Conservation (phyloP, 2,329 filamentous ascomycete genomes). For the Alternaria alternata region DNA sequence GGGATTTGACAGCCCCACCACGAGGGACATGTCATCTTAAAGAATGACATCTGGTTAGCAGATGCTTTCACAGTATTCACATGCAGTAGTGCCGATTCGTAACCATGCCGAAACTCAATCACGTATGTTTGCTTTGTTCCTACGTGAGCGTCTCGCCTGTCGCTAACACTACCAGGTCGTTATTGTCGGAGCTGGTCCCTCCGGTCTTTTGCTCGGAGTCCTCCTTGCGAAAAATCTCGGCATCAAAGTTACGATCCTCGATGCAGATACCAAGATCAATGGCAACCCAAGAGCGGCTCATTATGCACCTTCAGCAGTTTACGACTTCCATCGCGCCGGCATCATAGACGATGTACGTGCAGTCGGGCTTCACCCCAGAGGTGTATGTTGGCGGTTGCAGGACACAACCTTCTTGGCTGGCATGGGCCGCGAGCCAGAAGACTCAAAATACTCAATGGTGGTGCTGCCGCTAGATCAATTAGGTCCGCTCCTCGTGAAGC, state of each 20-base stretch:
- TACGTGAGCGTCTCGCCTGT: not conserved
- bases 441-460: slow-evolving; percentile 38
- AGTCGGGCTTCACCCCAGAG: slow-evolving; percentile 53
- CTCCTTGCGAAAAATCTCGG: slow-evolving; percentile 61
- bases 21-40: slow-evolving; percentile 4
- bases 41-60: slow-evolving; percentile 12
- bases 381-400: slow-evolving; percentile 57
- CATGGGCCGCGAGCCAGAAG: slow-evolving; percentile 42
- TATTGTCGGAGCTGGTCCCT: slow-evolving; percentile 45
- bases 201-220: slow-evolving; percentile 50
- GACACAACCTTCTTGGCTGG: slow-evolving; percentile 42
- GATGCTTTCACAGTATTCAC: slow-evolving; percentile 11
- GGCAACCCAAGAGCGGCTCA: slow-evolving; percentile 69
- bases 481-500: slow-evolving; percentile 37
- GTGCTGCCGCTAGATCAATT: slow-evolving; percentile 44
- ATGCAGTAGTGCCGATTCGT: slow-evolving; percentile 1
- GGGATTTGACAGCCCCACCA: slow-evolving; percentile 29
- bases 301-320: slow-evolving; percentile 66
- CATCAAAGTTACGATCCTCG: slow-evolving; percentile 64
- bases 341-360: slow-evolving; percentile 62
- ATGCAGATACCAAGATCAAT: slow-evolving; percentile 64
- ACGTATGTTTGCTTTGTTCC: slow-evolving; percentile 28
- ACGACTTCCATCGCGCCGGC: slow-evolving; percentile 66
- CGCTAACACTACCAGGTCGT: slow-evolving; percentile 34
- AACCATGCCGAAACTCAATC: slow-evolving; percentile 43